These are phyloP conservation scores for Turritis glabra DNA, from an alignment of 345 rosid genomes.

Conservation along the genomic window DNA sequence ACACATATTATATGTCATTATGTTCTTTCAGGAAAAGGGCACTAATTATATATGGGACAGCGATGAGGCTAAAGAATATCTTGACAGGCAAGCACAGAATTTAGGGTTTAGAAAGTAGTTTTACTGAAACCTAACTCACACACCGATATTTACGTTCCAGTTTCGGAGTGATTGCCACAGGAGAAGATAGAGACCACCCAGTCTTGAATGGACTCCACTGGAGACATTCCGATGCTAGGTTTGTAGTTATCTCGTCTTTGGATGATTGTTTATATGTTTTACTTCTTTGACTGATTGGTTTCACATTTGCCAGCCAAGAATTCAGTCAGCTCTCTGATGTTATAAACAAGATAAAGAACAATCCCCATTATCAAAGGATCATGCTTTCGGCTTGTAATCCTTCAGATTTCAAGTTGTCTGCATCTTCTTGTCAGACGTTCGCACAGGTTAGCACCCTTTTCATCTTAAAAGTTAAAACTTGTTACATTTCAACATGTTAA, in stretches of 20 bases:
- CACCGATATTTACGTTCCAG: conserved; percentile 42
- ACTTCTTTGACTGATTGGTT: conserved; percentile 5
- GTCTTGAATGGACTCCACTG: conserved; percentile 80
- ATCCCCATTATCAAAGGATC: conserved; percentile 69
- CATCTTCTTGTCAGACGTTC: conserved; percentile 82
- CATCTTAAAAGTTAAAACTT: background rate
- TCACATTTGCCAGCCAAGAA: conserved; percentile 52
- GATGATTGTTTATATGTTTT: background rate
- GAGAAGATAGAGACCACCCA: conserved; percentile 75
- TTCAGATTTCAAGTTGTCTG: conserved; percentile 64
- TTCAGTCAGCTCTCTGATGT: conserved; percentile 79
- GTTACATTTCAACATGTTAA: background rate
- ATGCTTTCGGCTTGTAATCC: conserved; percentile 82
- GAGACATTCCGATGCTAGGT: conserved; percentile 90
- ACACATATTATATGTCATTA: background rate
- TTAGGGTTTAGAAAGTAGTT: background rate
- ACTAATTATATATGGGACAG: conserved; percentile 70
- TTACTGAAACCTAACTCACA: background rate
- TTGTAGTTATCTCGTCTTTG: conserved; percentile 26
- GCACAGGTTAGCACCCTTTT: conserved; percentile 55
- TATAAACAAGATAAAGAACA: conserved; percentile 73
- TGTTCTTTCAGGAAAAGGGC: conserved; percentile 60
- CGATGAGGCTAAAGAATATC: conserved; percentile 77
- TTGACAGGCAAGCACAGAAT: conserved; percentile 51
- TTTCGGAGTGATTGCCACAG: conserved; percentile 60